phyloP scores from a whole-genome alignment of 192 early-diverging fungal species.

The Oehlia diaphana region DNA sequence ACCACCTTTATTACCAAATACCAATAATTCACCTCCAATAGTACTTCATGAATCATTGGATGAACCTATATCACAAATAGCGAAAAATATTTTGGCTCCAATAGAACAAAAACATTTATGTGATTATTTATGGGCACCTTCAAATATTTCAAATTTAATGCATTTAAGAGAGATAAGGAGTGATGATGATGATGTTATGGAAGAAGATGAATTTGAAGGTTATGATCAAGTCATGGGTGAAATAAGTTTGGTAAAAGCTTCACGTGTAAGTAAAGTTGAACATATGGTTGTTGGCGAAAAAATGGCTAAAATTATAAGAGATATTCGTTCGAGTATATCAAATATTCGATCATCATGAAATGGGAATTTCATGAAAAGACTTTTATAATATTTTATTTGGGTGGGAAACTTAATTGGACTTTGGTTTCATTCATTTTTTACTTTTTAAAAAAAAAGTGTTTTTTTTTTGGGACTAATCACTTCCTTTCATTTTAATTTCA shows the following conservation, averaged over 20 bases:
- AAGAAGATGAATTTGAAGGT: constrained; percentile 9
- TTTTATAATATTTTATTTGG: no score
- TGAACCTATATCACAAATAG: not conserved
- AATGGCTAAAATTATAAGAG: constrained; percentile 14
- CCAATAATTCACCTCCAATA: not conserved
- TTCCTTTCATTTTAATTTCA: no score
- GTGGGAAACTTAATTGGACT: no score
- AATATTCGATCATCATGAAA: not conserved
- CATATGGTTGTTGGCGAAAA: constrained; percentile 27
- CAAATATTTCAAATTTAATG: constrained; percentile 27
- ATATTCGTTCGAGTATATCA: not conserved
- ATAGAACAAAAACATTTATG: constrained; percentile 23
- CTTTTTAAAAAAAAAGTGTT: no score
- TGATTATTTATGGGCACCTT: constrained; percentile 24
- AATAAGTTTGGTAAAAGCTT: constrained; percentile 1
- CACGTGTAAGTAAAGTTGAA: constrained; percentile 13
- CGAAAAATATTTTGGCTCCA: constrained; percentile 3
- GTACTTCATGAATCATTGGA: constrained; percentile 27
- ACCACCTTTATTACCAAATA: not conserved
- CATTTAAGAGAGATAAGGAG: constrained; percentile 10
- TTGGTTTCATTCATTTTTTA: no score
- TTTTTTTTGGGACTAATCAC: no score
- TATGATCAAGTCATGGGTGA: constrained; percentile 8
- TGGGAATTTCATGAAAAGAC: not conserved
- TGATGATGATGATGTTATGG: not conserved